Conservation (phyloP, 2,329 filamentous ascomycete species). For the Alternaria panax region DNA sequence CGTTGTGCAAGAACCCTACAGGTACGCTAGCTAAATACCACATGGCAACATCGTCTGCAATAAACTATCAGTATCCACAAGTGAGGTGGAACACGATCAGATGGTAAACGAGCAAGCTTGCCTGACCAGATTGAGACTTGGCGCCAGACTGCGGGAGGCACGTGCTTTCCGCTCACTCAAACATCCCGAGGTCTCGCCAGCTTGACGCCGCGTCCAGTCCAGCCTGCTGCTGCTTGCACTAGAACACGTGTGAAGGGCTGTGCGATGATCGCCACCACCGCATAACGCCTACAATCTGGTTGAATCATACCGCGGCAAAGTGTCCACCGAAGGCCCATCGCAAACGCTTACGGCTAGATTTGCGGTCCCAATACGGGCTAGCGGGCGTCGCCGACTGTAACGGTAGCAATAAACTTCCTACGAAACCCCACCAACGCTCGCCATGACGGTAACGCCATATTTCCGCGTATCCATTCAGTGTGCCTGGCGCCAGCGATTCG, state of each 20-base stretch:
- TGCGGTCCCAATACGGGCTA: constrained; percentile 27
- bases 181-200: constrained; percentile 6
- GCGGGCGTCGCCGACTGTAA: constrained; percentile 37
- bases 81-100: neutral
- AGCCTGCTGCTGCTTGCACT: constrained; percentile 19
- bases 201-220: constrained; percentile 1
- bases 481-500: constrained; percentile 34
- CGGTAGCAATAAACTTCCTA: constrained; percentile 44
- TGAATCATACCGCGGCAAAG: constrained; percentile 34
- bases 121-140: constrained; percentile 3
- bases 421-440: constrained; percentile 39
- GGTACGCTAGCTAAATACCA: neutral
- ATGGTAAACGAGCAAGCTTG: neutral
- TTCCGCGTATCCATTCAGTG: constrained; percentile 27
- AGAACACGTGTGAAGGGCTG: constrained; percentile 1
- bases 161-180: constrained; percentile 18
- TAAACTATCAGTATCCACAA: neutral
- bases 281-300: constrained; percentile 32
- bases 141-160: constrained; percentile 12
- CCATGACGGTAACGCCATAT: constrained; percentile 34
- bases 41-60: neutral
- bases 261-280: constrained; percentile 17
- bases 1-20: constrained; percentile 1
- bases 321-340: constrained; percentile 23
- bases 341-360: constrained; percentile 21